Evolutionary conservation across 345 rosid genomes (phyloP).

Genomic region (Dimocarpus longan): DNA sequence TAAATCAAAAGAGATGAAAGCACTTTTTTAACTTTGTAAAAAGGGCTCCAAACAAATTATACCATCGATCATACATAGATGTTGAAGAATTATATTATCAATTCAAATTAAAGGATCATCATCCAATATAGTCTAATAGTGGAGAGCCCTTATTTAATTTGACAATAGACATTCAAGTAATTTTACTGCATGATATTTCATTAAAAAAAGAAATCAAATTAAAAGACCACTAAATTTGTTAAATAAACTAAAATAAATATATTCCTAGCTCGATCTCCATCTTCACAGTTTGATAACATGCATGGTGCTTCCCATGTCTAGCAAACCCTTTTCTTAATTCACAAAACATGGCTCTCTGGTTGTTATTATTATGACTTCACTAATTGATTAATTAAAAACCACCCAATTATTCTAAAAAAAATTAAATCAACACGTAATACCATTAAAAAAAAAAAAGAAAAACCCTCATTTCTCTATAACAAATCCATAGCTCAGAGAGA

Average conservation of each 20-base stretch:
- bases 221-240: background rate
- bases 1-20: too few relatives aligned
- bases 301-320: background rate
- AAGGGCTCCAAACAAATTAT: background rate
- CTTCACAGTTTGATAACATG: background rate
- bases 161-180: too few relatives aligned
- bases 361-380: background rate
- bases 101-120: background rate
- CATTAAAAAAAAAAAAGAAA: background rate
- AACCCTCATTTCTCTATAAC: background rate
- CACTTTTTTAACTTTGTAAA: too few relatives aligned
- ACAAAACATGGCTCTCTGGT: background rate
- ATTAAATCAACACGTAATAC: background rate
- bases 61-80: background rate
- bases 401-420: background rate
- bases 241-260: background rate
- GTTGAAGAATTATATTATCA: background rate
- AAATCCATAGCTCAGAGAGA: background rate
- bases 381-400: background rate
- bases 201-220: too few relatives aligned
- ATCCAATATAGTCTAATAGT: too few relatives aligned
- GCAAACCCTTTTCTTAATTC: slow-evolving; percentile 4
- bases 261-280: background rate
- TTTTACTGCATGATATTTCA: too few relatives aligned
- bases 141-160: too few relatives aligned